A percentile compares a stretch with the other conserved stretches of the same genome.
Evolutionary conservation across 2,329 filamentous ascomycete species (phyloP).

Genomic region (Ascochyta lentis): DNA sequence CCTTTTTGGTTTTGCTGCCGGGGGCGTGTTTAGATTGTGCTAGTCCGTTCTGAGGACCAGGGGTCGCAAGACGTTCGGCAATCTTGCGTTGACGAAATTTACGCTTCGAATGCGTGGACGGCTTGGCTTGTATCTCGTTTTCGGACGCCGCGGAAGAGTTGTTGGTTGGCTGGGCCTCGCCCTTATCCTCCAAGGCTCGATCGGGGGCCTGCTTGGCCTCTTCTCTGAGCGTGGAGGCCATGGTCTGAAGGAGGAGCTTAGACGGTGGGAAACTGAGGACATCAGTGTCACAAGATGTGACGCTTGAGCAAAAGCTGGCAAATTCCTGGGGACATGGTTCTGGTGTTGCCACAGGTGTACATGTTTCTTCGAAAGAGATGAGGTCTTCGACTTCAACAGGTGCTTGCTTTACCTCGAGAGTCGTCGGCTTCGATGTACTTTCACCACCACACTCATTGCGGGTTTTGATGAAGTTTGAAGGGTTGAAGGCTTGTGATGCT

Average conservation of each 20-base stretch:
- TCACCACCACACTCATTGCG: background rate
- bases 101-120: background rate
- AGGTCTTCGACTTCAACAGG: background rate
- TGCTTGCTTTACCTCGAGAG: background rate
- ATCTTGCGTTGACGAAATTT: background rate
- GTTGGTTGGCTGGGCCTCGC: background rate
- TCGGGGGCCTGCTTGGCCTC: background rate
- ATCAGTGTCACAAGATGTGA: background rate
- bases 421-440: background rate
- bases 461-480: background rate
- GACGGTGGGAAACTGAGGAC: background rate
- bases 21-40: background rate
- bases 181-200: background rate
- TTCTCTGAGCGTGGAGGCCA: background rate
- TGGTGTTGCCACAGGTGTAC: background rate
- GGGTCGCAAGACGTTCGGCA: background rate
- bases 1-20: background rate
- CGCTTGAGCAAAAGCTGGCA: background rate
- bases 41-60: background rate
- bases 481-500: conserved; percentile 9
- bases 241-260: background rate
- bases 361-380: conserved; percentile 1
- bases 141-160: background rate
- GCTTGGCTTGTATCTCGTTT: background rate
- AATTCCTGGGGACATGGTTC: background rate